Evolutionary conservation across 116 monocot species (phyloP).

Genomic region (Cymodocea nodosa): DNA sequence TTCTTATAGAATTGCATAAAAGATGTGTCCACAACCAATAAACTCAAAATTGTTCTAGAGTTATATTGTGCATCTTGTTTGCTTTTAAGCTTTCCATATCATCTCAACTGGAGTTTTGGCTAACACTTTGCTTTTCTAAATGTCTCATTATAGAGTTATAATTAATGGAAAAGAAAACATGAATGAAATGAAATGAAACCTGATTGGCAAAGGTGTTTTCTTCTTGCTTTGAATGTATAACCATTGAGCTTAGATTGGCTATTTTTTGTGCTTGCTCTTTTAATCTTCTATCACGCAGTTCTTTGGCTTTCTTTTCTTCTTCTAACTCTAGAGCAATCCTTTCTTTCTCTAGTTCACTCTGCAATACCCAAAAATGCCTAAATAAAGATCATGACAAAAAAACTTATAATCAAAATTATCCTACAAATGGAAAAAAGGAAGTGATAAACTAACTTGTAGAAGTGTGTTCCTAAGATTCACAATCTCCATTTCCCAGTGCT

Average conservation of each 20-base stretch:
- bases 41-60: no score
- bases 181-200: constrained; percentile 1
- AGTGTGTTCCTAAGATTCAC: constrained; percentile 76
- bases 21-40: no score
- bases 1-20: no score
- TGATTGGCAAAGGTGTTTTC: constrained; percentile 13
- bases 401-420: neutral
- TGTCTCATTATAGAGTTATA: no score
- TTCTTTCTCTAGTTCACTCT: constrained; percentile 98
- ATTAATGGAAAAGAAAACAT: neutral
- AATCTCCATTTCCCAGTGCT: constrained; percentile 87
- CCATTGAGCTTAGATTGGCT: constrained; percentile 86
- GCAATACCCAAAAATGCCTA: neutral
- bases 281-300: constrained; percentile 63
- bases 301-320: constrained; percentile 95
- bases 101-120: no score
- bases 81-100: no score
- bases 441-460: constrained; percentile 40
- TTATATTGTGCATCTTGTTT: no score
- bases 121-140: no score
- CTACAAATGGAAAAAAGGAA: neutral
- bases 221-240: constrained; percentile 60
- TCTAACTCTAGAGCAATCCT: constrained; percentile 89
- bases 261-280: constrained; percentile 79
- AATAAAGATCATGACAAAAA: neutral